These are phyloP conservation scores for Microcos paniculata DNA, from an alignment of 345 rosid species.

Conservation along the genomic window DNA sequence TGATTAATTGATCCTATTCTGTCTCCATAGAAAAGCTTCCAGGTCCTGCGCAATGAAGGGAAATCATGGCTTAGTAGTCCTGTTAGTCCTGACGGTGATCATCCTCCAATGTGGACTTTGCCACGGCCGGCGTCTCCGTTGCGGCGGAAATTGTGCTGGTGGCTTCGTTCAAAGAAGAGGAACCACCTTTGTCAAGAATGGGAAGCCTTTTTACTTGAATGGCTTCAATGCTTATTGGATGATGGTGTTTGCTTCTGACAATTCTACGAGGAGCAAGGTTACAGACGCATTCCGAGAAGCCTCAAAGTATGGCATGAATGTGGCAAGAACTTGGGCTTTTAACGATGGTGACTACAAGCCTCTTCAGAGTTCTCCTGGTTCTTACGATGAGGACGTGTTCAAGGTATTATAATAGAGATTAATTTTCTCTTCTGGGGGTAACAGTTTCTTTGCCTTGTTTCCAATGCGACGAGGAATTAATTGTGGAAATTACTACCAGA, in stretches of 20 bases:
- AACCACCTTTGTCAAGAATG: conserved; percentile 39
- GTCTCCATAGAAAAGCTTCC: background rate
- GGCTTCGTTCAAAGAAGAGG: conserved; percentile 43
- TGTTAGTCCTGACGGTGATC: background rate
- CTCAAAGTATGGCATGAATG: conserved; percentile 54
- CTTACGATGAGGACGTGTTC: conserved; percentile 55
- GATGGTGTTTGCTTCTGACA: conserved; percentile 61
- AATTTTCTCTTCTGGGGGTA: background rate
- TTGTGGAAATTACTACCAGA: background rate
- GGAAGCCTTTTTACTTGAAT: conserved; percentile 50
- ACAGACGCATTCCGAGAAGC: conserved; percentile 51
- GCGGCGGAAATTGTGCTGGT: background rate
- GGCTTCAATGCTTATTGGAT: conserved; percentile 92
- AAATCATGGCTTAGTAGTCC: background rate
- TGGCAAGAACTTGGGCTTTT: conserved; percentile 85
- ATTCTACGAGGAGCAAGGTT: conserved; percentile 53
- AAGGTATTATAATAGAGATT: conserved; percentile 37
- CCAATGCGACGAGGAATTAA: background rate
- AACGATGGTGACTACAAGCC: conserved; percentile 58
- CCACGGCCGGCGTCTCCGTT: background rate
- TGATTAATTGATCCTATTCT: background rate
- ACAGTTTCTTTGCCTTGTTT: background rate
- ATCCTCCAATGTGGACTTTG: background rate
- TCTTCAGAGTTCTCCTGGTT: conserved; percentile 73
- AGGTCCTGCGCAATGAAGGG: background rate